Evolutionary conservation across 176 grass and related monocot genomes (phyloP).

Genomic region (Rhynchospora pubera): DNA sequence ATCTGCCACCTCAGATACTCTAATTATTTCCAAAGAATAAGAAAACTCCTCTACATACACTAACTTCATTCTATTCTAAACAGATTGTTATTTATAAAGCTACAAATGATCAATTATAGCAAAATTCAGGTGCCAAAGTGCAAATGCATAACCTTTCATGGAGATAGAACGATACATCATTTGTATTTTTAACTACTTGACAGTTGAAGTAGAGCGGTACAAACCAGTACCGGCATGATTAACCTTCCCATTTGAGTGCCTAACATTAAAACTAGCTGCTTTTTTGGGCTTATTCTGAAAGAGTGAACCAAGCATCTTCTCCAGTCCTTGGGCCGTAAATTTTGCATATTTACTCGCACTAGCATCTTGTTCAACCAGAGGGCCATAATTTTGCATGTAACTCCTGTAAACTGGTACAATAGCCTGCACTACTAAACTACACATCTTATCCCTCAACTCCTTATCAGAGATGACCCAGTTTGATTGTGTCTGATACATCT

Average conservation of each 20-base stretch:
- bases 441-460: conserved; percentile 61
- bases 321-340: conserved; percentile 65
- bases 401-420: conserved; percentile 82
- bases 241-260: conserved; percentile 53
- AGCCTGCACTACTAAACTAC: conserved; percentile 57
- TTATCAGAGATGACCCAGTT: conserved; percentile 82
- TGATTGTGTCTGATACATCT: conserved; percentile 66
- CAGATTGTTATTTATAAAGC: conserved; percentile 29
- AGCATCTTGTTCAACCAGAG: conserved; percentile 78
- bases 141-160: conserved; percentile 2
- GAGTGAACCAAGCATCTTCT: conserved; percentile 65
- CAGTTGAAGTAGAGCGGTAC: conserved; percentile 59
- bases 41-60: not conserved
- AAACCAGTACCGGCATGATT: conserved; percentile 32
- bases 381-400: conserved; percentile 96
- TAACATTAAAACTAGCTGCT: conserved; percentile 65
- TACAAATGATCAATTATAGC: not conserved
- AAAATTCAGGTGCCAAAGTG: conserved; percentile 11
- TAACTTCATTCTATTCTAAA: conserved; percentile 20
- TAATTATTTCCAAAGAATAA: conserved; percentile 14
- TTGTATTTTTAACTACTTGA: conserved; percentile 42
- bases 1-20: not conserved
- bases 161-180: conserved; percentile 3
- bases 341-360: conserved; percentile 70
- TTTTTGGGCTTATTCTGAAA: conserved; percentile 47